phyloP scores from a whole-genome alignment of 805 yeast genomes.

The Metschnikowia lochheadii region DNA sequence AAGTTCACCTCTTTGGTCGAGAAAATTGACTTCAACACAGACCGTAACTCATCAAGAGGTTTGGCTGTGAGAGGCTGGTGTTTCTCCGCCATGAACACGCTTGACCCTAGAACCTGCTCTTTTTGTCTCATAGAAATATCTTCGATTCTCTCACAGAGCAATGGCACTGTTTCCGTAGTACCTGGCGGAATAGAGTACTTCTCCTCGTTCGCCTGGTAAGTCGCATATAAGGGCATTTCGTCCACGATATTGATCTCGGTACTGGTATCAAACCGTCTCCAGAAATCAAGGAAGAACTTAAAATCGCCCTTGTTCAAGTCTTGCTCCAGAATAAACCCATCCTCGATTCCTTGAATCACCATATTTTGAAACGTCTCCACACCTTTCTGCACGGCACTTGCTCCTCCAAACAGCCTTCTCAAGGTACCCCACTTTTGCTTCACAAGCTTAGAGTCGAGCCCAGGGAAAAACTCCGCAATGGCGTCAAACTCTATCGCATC shows the following conservation, averaged over 20 bases:
- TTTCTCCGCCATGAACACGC: conserved; percentile 39
- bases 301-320: conserved; percentile 53
- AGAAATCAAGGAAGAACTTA: conserved; percentile 50
- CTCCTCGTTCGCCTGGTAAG: conserved; percentile 45
- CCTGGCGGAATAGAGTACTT: conserved; percentile 39
- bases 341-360: conserved; percentile 54
- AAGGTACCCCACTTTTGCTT: conserved; percentile 69
- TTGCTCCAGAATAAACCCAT: conserved; percentile 45
- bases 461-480: conserved; percentile 49
- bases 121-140: conserved; percentile 68
- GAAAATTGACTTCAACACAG: conserved; percentile 52
- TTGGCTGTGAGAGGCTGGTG: not conserved
- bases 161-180: conserved; percentile 1
- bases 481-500: conserved; percentile 62
- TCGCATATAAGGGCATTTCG: conserved; percentile 35
- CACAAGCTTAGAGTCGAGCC: conserved; percentile 39
- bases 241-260: conserved; percentile 26
- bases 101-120: conserved; percentile 49
- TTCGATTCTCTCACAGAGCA: conserved; percentile 42
- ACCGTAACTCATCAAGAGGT: conserved; percentile 33
- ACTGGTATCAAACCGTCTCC: conserved; percentile 54
- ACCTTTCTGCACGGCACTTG: conserved; percentile 52
- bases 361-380: conserved; percentile 66
- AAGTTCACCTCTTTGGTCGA: conserved; percentile 50
- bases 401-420: conserved; percentile 45